Evolutionary conservation across 352 stramenopile genomes (phyloP).

Genomic region (Globisporangium radiosum): DNA sequence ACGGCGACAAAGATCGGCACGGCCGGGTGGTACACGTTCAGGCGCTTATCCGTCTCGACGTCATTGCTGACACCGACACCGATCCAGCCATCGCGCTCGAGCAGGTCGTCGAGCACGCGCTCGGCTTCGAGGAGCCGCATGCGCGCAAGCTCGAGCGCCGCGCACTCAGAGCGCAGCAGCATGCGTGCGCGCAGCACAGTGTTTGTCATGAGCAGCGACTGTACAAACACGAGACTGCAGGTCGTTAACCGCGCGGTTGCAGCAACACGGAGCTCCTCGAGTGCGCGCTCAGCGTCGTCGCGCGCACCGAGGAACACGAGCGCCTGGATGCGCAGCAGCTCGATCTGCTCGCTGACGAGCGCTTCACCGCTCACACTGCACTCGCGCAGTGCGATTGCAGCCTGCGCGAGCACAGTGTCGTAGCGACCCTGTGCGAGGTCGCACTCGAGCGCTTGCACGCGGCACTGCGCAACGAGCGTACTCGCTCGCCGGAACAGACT

Average conservation of each 20-base stretch:
- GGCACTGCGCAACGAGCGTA: conserved; percentile 33
- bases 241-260: conserved; percentile 17
- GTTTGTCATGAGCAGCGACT: conserved; percentile 29
- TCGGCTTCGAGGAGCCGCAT: conserved; percentile 32
- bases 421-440: conserved; percentile 27
- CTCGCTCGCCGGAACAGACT: conserved; percentile 22
- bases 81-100: conserved; percentile 59
- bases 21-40: conserved; percentile 49
- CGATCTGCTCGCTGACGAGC: conserved; percentile 32
- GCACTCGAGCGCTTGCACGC: conserved; percentile 29
- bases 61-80: conserved; percentile 15
- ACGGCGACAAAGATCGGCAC: conserved; percentile 46
- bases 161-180: conserved; percentile 10
- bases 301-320: conserved; percentile 31
- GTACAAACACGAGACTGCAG: conserved; percentile 28
- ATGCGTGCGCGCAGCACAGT: conserved; percentile 30
- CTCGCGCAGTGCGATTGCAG: conserved; percentile 30
- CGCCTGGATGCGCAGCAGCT: conserved; percentile 33
- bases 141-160: conserved; percentile 11
- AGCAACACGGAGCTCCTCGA: conserved; percentile 21
- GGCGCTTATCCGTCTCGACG: conserved; percentile 15
- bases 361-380: conserved; percentile 27
- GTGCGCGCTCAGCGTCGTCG: conserved; percentile 16
- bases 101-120: conserved; percentile 28
- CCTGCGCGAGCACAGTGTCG: conserved; percentile 19